Evolutionary conservation across 768 basidiomycete species (phyloP).

Genomic region (Suillus cothurnatus): DNA sequence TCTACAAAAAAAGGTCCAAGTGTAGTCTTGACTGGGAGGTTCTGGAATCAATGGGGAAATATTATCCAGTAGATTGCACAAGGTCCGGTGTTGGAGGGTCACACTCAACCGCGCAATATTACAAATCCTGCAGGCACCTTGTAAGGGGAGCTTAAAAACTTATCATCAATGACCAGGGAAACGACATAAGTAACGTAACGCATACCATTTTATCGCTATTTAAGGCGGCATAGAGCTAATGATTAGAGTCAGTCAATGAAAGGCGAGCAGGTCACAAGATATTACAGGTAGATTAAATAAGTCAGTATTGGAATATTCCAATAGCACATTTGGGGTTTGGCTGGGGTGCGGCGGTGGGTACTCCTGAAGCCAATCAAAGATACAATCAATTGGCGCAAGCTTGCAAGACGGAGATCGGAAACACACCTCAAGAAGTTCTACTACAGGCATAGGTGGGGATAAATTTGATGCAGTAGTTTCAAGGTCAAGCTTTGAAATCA

Average conservation of each 20-base stretch:
- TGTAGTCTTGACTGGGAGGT: not conserved
- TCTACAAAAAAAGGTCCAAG: not conserved
- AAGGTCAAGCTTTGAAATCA: not conserved
- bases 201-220: not conserved
- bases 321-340: too few relatives aligned
- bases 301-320: too few relatives aligned
- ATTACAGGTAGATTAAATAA: conserved; percentile 2
- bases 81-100: not conserved
- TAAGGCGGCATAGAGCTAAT: not conserved
- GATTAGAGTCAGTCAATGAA: not conserved
- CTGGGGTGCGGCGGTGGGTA: not conserved
- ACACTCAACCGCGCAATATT: not conserved
- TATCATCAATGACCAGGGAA: not conserved
- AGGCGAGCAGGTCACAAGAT: too few relatives aligned
- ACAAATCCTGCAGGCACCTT: not conserved
- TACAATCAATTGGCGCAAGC: not conserved
- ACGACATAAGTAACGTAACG: not conserved
- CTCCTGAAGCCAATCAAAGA: not conserved
- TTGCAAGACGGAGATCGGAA: not conserved
- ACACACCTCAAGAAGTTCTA: not conserved
- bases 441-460: accelerated
- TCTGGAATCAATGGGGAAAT: not conserved
- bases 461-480: not conserved
- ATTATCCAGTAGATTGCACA: not conserved
- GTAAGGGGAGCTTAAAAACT: not conserved